Percentiles rank a stretch among this genome's conserved stretches.
Evolutionary conservation across 2,329 filamentous ascomycete species (phyloP).

Genomic region (Acrodontium crateriforme): DNA sequence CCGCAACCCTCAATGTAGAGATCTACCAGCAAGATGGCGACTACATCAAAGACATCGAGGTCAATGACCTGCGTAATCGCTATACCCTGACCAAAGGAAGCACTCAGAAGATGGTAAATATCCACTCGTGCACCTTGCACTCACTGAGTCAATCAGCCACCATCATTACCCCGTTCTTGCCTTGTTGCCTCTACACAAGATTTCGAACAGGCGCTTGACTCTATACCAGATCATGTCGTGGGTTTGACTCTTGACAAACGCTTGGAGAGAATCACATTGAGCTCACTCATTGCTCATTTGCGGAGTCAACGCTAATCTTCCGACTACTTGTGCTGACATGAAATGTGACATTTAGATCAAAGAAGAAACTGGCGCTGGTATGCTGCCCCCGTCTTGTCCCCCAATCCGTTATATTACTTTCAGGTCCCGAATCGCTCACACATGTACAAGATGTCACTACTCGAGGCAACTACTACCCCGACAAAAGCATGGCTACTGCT

Average conservation of each 20-base stretch:
- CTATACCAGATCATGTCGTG: too few relatives aligned
- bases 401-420: slow-evolving; percentile 32
- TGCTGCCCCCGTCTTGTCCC: slow-evolving; percentile 42
- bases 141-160: too few relatives aligned
- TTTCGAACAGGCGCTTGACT: too few relatives aligned
- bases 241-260: too few relatives aligned
- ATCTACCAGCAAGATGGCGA: slow-evolving; percentile 94
- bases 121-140: slow-evolving; percentile 33
- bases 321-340: too few relatives aligned
- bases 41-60: slow-evolving; percentile 97
- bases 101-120: slow-evolving; percentile 99
- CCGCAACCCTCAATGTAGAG: slow-evolving; percentile 60
- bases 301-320: too few relatives aligned
- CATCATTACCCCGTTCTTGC: too few relatives aligned
- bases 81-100: slow-evolving; percentile 95
- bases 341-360: slow-evolving; percentile 89
- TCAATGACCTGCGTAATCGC: slow-evolving; percentile 93
- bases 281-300: too few relatives aligned
- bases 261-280: too few relatives aligned
- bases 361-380: slow-evolving; percentile 99
- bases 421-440: slow-evolving; percentile 45
- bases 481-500: slow-evolving; percentile 92
- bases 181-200: too few relatives aligned
- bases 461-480: slow-evolving; percentile 88
- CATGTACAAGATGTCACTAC: slow-evolving; percentile 85